phyloP scores from a whole-genome alignment of 306 rosid genomes.

The Ochetophila trinervis region DNA sequence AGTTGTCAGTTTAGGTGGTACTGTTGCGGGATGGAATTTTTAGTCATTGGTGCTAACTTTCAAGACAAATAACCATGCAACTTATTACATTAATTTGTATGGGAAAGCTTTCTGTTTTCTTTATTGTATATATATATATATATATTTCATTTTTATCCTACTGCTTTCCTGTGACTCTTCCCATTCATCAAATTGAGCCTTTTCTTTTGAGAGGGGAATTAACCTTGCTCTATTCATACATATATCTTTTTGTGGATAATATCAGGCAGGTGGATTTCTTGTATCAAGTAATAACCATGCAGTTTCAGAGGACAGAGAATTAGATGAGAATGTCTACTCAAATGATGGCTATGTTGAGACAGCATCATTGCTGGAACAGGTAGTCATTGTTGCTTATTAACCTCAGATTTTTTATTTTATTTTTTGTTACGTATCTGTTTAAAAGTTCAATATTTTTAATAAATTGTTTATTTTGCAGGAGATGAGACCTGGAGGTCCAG shows the following conservation, averaged over 20 bases:
- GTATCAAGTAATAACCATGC: constrained; percentile 60
- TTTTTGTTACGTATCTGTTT: constrained; percentile 6
- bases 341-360: constrained; percentile 59
- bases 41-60: neutral
- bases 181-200: constrained; percentile 10
- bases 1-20: neutral
- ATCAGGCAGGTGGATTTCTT: constrained; percentile 85
- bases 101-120: neutral
- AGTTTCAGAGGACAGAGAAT: constrained; percentile 68
- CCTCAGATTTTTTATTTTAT: constrained; percentile 13
- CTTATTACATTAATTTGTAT: neutral
- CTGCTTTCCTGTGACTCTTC: constrained; percentile 4
- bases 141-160: constrained; percentile 1
- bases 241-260: constrained; percentile 23
- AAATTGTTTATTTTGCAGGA: constrained; percentile 53
- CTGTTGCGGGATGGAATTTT: neutral
- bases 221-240: constrained; percentile 11
- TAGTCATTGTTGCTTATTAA: constrained; percentile 24
- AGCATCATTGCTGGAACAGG: constrained; percentile 84
- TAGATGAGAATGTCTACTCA: constrained; percentile 69
- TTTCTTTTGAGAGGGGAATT: constrained; percentile 4
- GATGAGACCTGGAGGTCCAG: constrained; percentile 60
- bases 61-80: neutral
- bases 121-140: neutral
- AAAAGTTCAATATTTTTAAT: constrained; percentile 25